phyloP scores from a whole-genome alignment of 2,329 filamentous ascomycete species.

The Fusarium albidum region DNA sequence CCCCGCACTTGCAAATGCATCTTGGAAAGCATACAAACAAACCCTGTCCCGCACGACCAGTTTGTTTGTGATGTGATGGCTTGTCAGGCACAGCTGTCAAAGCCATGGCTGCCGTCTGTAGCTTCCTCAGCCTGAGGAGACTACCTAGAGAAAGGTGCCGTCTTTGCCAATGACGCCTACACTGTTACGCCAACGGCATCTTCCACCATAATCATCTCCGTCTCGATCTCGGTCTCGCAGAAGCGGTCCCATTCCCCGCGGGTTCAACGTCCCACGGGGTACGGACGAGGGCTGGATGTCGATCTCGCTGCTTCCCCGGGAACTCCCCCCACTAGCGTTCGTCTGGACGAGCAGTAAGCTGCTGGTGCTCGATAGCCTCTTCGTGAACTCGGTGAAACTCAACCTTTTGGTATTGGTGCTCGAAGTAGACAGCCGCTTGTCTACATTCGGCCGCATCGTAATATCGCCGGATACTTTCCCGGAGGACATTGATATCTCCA shows the following conservation, averaged over 20 bases:
- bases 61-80: not conserved
- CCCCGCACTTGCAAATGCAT: constrained; percentile 6
- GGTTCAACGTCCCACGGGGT: constrained; percentile 51
- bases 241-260: constrained; percentile 47
- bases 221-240: constrained; percentile 47
- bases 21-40: constrained; percentile 6
- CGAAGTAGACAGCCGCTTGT: constrained; percentile 61
- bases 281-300: constrained; percentile 50
- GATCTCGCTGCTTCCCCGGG: constrained; percentile 56
- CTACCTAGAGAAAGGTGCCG: constrained; percentile 61
- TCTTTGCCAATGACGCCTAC: constrained; percentile 63
- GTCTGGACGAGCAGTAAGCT: constrained; percentile 67
- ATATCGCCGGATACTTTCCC: constrained; percentile 46
- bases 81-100: not conserved
- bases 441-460: constrained; percentile 43
- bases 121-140: not conserved
- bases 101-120: not conserved
- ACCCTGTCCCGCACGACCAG: not conserved
- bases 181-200: constrained; percentile 65
- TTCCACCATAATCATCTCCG: constrained; percentile 48
- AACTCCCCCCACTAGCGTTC: constrained; percentile 59
- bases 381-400: constrained; percentile 69
- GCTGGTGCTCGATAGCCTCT: constrained; percentile 67
- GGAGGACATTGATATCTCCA: constrained; percentile 33
- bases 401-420: constrained; percentile 66